Evolutionary conservation across 345 rosid species (phyloP), one percentile per base, ranked within the genome.

Genomic region (Psidium friedrichsthalianum): DNA sequence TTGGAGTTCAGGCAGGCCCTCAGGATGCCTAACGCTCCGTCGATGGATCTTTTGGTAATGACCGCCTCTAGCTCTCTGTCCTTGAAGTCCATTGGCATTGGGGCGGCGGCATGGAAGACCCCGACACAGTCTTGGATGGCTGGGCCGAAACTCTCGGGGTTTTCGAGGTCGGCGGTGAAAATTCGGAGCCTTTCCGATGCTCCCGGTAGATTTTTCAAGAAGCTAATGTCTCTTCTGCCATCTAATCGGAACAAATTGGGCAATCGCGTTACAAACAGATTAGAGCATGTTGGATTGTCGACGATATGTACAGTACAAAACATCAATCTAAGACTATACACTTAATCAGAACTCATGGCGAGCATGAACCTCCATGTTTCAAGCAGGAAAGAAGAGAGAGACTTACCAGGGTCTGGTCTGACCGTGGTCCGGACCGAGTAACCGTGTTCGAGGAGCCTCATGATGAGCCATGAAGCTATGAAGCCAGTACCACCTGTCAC

Each of bases 401-500:
- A 15, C 74, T 61, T 29, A 61, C 74, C 98, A 89, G 14, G 98
- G 95, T 7, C 6, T 80, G 95, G 93, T 0, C 99, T 97, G 0
- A 95, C 98, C 6, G 99, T 97, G 88, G 95, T 98, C 85, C 94
- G 93, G 49, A 97, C 98, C 2, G 54, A 36, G 47, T 95, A 96
- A 16, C 98, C 98, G 3, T 85, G 92, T 87, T 95, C 99, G 0
- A 97, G 93, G 56, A 97, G 91, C 87, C 96, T 88, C 98, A 93
- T 95, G 74, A 93, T 82, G 64, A 96, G 96, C 99, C 98, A 96
- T 69, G 99, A 95, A 4, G 98, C 98, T 51, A 97, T 92, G 89
- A 94, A 96, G 22, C 98, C 98, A 0, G 98, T 89, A 0, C 98
- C 98, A 5, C 98, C 98, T 1, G 98, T 97, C n/a, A 97, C 96